phyloP scores from a whole-genome alignment of 2,329 filamentous ascomycete genomes.

The Aschersonia sp. region DNA sequence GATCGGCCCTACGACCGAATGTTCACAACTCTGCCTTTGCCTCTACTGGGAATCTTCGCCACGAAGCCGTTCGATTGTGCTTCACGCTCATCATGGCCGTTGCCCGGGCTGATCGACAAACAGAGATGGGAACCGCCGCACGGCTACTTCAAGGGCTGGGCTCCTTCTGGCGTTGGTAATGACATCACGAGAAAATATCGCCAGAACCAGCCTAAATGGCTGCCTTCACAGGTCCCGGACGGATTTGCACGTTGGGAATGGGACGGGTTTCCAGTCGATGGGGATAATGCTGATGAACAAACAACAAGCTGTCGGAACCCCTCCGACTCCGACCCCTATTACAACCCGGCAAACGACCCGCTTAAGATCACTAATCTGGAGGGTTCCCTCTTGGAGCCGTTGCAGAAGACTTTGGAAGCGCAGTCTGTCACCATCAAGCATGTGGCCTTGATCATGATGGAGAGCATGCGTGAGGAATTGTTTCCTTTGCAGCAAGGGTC shows the following conservation, averaged over 20 bases:
- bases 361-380: constrained; percentile 24
- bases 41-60: constrained; percentile 14
- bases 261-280: neutral
- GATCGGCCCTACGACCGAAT: constrained; percentile 16
- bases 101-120: constrained; percentile 14
- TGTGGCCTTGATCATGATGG: constrained; percentile 24
- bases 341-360: constrained; percentile 21
- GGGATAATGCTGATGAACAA: neutral
- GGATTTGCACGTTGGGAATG: constrained; percentile 14
- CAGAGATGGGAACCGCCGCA: constrained; percentile 11
- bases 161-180: constrained; percentile 10
- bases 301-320: constrained; percentile 1
- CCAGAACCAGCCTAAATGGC: constrained; percentile 12
- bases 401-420: constrained; percentile 11
- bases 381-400: constrained; percentile 13
- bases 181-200: constrained; percentile 11
- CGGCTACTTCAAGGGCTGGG: constrained; percentile 19
- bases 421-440: constrained; percentile 24
- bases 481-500: constrained; percentile 25
- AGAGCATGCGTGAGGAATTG: constrained; percentile 28
- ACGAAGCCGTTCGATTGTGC: constrained; percentile 12
- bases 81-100: constrained; percentile 12
- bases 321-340: constrained; percentile 7
- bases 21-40: constrained; percentile 16
- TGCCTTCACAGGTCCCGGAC: constrained; percentile 11